Conservation (phyloP, 352 stramenopile genomes). For the Globisporangium nodosum region DNA sequence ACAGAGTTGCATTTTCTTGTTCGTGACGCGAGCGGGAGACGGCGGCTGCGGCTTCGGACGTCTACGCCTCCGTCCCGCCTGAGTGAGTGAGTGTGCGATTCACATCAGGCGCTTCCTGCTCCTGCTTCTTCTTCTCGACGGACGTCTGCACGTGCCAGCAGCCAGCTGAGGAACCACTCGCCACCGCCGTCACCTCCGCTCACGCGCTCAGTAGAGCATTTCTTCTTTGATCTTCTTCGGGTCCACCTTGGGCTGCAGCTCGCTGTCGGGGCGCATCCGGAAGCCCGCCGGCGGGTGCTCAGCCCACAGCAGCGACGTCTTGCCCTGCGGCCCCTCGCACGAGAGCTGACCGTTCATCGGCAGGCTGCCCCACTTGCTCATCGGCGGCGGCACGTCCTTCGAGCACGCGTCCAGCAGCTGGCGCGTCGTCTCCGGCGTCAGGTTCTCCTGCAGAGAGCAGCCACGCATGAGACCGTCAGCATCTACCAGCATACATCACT, state of each 20-base stretch:
- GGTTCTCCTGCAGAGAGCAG: constrained; percentile 87
- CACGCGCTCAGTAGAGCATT: constrained; percentile 75
- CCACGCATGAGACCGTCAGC: neutral
- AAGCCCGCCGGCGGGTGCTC: constrained; percentile 81
- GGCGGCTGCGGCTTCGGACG: too few relatives aligned
- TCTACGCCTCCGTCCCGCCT: too few relatives aligned
- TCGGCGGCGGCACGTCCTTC: constrained; percentile 85
- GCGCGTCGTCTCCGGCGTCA: constrained; percentile 96
- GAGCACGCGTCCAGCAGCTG: constrained; percentile 97
- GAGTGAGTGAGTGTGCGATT: too few relatives aligned
- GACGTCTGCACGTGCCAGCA: neutral
- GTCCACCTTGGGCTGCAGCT: constrained; percentile 93
- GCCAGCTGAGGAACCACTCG: neutral
- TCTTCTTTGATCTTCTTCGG: constrained; percentile 89
- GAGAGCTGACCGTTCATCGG: constrained; percentile 99
- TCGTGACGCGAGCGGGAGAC: too few relatives aligned
- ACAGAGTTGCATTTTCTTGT: too few relatives aligned
- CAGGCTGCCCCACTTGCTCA: constrained; percentile 98
- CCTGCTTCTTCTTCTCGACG: neutral
- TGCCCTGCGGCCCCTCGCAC: constrained; percentile 96
- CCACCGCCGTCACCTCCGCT: neutral
- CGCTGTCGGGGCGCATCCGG: constrained; percentile 88
- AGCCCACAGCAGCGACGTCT: constrained; percentile 90
- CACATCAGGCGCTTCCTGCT: too few relatives aligned
- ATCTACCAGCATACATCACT: too few relatives aligned